Evolutionary conservation across 1,139 yeast genomes (phyloP).

Genomic region (Debaryomyces subglobosus): DNA sequence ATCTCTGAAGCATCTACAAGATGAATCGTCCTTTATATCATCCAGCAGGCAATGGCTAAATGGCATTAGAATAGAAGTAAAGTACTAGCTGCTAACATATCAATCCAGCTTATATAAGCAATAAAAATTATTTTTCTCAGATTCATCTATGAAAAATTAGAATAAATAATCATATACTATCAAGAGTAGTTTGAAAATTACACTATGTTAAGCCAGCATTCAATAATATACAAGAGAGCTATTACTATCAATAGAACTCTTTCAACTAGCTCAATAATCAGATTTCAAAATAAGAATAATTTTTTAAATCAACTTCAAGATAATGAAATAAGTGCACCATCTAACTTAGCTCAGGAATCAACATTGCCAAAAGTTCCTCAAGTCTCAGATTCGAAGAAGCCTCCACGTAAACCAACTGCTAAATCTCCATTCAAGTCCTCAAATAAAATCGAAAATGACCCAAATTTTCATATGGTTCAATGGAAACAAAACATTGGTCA

Average conservation of each 20-base stretch:
- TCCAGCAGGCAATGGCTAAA: neutral
- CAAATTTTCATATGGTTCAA: conserved; percentile 57
- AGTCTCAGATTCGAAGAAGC: conserved; percentile 30
- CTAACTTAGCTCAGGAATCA: conserved; percentile 51
- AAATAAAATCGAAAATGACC: conserved; percentile 60
- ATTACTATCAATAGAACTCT: neutral
- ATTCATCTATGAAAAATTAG: neutral
- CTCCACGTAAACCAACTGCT: conserved; percentile 43
- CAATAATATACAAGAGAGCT: neutral
- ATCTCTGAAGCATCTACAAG: too few relatives aligned
- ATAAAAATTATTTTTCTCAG: neutral
- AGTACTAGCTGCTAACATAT: neutral
- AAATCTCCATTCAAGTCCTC: conserved; percentile 55
- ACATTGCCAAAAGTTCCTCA: conserved; percentile 51
- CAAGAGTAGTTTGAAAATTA: neutral
- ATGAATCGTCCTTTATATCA: neutral
- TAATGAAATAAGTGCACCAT: conserved; percentile 41
- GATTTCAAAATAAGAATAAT: conserved; percentile 16
- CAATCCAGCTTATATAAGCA: neutral
- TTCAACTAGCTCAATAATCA: conserved; percentile 4
- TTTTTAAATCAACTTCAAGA: conserved; percentile 26
- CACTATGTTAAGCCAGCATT: neutral
- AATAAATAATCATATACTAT: neutral
- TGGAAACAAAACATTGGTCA: conserved; percentile 80
- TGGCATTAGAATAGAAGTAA: neutral